Evolutionary conservation across 2,329 filamentous ascomycete genomes (phyloP).

Genomic region (Chrysoporthe puriensis): DNA sequence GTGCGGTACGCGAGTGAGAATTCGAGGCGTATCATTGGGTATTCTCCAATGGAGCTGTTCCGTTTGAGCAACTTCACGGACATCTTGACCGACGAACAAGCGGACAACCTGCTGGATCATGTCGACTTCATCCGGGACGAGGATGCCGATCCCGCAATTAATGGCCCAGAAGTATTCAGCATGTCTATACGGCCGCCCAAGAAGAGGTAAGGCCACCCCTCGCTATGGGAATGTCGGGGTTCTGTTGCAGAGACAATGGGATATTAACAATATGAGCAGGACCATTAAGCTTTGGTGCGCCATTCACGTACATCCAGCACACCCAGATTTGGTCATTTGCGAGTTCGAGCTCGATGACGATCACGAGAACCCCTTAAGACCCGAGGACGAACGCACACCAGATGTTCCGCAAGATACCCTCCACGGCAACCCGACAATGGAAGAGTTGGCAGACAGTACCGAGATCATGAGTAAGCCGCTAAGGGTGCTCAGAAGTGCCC

Average conservation of each 20-base stretch:
- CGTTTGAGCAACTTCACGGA: slow-evolving; percentile 76
- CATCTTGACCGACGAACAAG: slow-evolving; percentile 80
- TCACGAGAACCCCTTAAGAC: slow-evolving; percentile 66
- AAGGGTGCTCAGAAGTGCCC: slow-evolving; percentile 74
- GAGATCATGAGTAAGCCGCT: slow-evolving; percentile 75
- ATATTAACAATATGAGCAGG: slow-evolving; percentile 36
- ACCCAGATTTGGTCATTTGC: slow-evolving; percentile 76
- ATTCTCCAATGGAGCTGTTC: slow-evolving; percentile 77
- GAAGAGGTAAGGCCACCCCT: slow-evolving; percentile 37
- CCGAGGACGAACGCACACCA: slow-evolving; percentile 60
- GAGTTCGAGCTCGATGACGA: slow-evolving; percentile 90
- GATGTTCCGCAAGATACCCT: slow-evolving; percentile 75
- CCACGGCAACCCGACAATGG: slow-evolving; percentile 69
- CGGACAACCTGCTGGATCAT: slow-evolving; percentile 82
- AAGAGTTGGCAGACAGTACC: slow-evolving; percentile 77
- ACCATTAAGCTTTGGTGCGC: slow-evolving; percentile 82
- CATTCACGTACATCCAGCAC: slow-evolving; percentile 72
- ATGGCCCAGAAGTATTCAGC: slow-evolving; percentile 86
- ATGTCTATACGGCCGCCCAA: slow-evolving; percentile 68
- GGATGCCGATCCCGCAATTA: slow-evolving; percentile 71
- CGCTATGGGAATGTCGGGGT: background rate
- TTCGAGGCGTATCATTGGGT: slow-evolving; percentile 73
- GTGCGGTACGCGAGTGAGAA: slow-evolving; percentile 84
- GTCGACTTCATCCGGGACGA: slow-evolving; percentile 87
- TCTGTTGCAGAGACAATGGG: background rate